These are phyloP conservation scores for Lithohypha guttulata DNA, from an alignment of 2,329 filamentous ascomycete species.

Conservation along the genomic window DNA sequence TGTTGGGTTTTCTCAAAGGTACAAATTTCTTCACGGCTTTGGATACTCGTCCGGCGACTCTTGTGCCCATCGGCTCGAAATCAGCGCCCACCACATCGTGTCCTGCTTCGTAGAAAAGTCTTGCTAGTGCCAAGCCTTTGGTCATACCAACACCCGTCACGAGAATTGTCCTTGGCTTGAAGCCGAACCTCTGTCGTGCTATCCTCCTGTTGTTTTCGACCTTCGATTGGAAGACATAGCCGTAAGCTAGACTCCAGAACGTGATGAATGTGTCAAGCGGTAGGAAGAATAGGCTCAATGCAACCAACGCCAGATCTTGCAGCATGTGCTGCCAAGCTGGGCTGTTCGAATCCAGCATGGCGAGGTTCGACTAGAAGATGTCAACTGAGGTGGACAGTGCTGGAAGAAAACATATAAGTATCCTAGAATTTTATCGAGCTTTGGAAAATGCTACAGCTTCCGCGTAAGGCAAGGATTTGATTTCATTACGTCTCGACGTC, in stretches of 20 bases:
- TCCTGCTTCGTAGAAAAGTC: conserved; percentile 52
- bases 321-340: conserved; percentile 31
- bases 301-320: conserved; percentile 40
- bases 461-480: too few relatives aligned
- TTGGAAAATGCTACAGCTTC: too few relatives aligned
- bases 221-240: conserved; percentile 24
- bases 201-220: conserved; percentile 20
- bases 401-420: too few relatives aligned
- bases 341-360: conserved; percentile 28
- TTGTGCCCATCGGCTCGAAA: conserved; percentile 40
- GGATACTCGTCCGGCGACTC: conserved; percentile 49
- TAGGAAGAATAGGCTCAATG: conserved; percentile 32
- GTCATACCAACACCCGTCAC: conserved; percentile 64
- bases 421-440: too few relatives aligned
- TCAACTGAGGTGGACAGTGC: neutral
- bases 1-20: conserved; percentile 30
- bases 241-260: conserved; percentile 26
- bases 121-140: conserved; percentile 57
- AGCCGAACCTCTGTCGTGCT: conserved; percentile 26
- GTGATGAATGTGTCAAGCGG: conserved; percentile 42
- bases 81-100: conserved; percentile 65
- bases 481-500: too few relatives aligned
- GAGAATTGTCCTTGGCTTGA: conserved; percentile 47
- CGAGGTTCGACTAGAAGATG: neutral
- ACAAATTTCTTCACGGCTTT: conserved; percentile 46